Percentiles rank a stretch among this genome's conserved stretches.
Evolutionary conservation across 805 yeast species (phyloP).

Genomic region (Komagataella populi): DNA sequence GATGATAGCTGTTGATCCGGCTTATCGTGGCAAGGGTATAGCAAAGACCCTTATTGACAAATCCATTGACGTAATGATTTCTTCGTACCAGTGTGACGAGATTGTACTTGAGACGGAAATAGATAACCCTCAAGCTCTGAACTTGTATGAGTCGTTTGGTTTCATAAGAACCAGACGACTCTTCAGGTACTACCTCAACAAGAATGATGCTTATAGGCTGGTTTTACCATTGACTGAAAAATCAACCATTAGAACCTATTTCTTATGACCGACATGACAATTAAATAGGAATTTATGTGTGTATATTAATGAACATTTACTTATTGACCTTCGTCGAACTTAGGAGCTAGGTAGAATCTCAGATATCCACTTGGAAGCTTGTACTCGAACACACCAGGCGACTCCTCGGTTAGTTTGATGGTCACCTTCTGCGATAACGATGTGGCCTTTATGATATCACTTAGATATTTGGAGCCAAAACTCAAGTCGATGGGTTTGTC

Average conservation of each 20-base stretch:
- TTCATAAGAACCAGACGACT: constrained; percentile 35
- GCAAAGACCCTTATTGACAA: constrained; percentile 58
- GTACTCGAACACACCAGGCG: constrained; percentile 91
- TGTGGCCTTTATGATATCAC: constrained; percentile 87
- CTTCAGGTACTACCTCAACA: constrained; percentile 78
- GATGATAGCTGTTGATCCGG: constrained; percentile 77
- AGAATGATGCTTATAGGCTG: constrained; percentile 85
- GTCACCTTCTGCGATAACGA: constrained; percentile 65
- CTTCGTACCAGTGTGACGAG: constrained; percentile 63
- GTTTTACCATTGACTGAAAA: constrained; percentile 66
- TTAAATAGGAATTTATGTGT: constrained; percentile 2
- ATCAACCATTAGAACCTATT: constrained; percentile 41
- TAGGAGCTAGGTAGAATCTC: constrained; percentile 95
- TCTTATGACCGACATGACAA: constrained; percentile 16
- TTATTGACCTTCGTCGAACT: constrained; percentile 84
- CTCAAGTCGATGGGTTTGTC: constrained; percentile 79
- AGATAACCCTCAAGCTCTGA: constrained; percentile 32
- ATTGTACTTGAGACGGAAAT: constrained; percentile 90
- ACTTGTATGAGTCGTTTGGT: constrained; percentile 23
- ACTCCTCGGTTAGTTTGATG: constrained; percentile 75
- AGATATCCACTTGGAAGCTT: constrained; percentile 84
- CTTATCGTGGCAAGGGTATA: constrained; percentile 65
- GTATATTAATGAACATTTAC: constrained; percentile 1
- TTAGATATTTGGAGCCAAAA: constrained; percentile 83
- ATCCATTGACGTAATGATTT: constrained; percentile 52